Conservation (phyloP, 495 filamentous ascomycete genomes). For the Pyrenopolyporus hunteri region DNA sequence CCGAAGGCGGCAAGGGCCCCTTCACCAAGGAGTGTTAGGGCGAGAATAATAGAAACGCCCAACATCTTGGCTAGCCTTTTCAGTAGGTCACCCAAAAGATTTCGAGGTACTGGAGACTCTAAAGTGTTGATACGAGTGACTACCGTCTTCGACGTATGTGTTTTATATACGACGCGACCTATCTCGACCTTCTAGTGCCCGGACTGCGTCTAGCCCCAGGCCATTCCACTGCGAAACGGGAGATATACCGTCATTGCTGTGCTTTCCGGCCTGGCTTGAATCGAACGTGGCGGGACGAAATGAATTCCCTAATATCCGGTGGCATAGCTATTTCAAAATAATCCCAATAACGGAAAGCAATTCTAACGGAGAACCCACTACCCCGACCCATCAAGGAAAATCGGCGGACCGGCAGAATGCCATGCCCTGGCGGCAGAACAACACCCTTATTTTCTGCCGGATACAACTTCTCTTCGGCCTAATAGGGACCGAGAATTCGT, state of each 20-base stretch:
- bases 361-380: too few species aligned
- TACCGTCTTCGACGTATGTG: neutral
- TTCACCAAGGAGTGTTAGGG: neutral
- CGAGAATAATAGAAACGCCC: constrained; percentile 1
- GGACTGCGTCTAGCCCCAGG: too few species aligned
- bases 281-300: neutral
- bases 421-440: constrained; percentile 17
- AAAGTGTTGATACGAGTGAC: neutral
- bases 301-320: constrained; percentile 8
- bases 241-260: neutral
- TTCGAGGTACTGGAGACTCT: too few species aligned
- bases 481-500: constrained; percentile 17
- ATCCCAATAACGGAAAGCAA: constrained; percentile 1
- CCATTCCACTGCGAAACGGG: neutral
- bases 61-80: constrained; percentile 8
- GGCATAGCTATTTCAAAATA: neutral
- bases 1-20: constrained; percentile 35
- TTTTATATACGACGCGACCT: neutral
- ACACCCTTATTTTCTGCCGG: constrained; percentile 8
- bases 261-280: neutral
- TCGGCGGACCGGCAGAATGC: constrained; percentile 19
- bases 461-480: constrained; percentile 11
- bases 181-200: too few species aligned
- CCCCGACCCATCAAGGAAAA: constrained; percentile 16
- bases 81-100: neutral